These are phyloP conservation scores for Cordyceps farinosa DNA, from an alignment of 2,329 filamentous ascomycete species.

Conservation along the genomic window DNA sequence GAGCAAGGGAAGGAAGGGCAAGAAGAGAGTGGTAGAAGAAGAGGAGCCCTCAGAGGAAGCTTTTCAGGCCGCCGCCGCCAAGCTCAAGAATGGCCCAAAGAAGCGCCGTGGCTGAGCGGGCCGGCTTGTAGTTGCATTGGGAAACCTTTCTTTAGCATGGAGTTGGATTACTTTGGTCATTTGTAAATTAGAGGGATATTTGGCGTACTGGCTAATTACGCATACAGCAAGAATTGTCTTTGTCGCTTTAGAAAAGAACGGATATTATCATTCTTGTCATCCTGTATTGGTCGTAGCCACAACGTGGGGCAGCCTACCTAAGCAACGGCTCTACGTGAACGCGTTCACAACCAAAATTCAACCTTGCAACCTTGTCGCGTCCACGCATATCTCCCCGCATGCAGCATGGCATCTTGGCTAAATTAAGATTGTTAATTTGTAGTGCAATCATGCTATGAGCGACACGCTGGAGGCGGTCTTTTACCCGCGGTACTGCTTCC, in stretches of 20 bases:
- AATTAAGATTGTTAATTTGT: background rate
- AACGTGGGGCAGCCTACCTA: background rate
- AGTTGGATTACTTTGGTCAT: background rate
- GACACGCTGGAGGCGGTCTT: slow-evolving; percentile 34
- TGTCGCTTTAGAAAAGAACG: too few relatives aligned
- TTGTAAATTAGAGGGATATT: background rate
- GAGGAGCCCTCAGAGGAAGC: slow-evolving; percentile 62
- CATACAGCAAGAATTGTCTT: background rate
- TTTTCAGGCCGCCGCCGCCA: slow-evolving; percentile 55
- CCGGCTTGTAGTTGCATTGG: background rate
- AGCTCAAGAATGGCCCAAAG: slow-evolving; percentile 38
- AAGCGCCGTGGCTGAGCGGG: slow-evolving; percentile 7
- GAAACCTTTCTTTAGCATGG: slow-evolving; percentile 2
- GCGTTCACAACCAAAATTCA: background rate
- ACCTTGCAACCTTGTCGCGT: background rate
- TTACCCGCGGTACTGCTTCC: slow-evolving; percentile 63
- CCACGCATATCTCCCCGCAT: background rate
- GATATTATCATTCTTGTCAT: background rate
- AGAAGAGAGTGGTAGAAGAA: slow-evolving; percentile 57
- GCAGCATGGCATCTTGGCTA: background rate
- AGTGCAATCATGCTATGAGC: slow-evolving; percentile 49
- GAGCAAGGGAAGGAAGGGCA: slow-evolving; percentile 32
- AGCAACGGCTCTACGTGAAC: background rate
- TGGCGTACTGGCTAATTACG: slow-evolving; percentile 1
- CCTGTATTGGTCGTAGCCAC: background rate